A percentile compares a stretch with the other conserved stretches of the same genome.
These are phyloP conservation scores for Rhizophagus sp. DNA, from an alignment of 192 early-diverging fungal species.

Conservation along the genomic window DNA sequence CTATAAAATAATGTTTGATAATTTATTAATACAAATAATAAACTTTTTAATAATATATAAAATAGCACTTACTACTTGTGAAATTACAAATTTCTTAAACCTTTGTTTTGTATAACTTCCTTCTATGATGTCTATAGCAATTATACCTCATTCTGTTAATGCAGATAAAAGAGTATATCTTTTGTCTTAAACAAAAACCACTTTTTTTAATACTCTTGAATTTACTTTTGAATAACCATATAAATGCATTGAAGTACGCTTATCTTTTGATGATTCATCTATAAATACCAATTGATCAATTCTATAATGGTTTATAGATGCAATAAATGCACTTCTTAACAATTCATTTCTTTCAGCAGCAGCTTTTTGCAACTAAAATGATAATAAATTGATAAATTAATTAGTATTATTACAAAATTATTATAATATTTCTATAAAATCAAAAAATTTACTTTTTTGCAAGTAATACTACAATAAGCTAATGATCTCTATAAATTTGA, in stretches of 20 bases:
- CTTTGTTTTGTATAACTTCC: too few relatives aligned
- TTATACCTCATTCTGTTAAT: neutral
- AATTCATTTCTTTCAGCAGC: slow-evolving; percentile 1
- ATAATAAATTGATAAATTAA: neutral
- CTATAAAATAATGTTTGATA: too few relatives aligned
- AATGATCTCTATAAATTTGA: neutral
- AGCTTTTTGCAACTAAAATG: slow-evolving; percentile 13
- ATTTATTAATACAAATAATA: too few relatives aligned
- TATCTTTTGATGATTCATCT: slow-evolving; percentile 5
- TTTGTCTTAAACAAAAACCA: too few relatives aligned
- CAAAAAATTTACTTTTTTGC: slow-evolving; percentile 14
- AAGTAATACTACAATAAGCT: neutral
- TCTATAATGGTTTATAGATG: too few relatives aligned
- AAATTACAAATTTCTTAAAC: too few relatives aligned
- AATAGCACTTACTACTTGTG: too few relatives aligned
- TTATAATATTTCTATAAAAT: too few relatives aligned
- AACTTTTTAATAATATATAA: too few relatives aligned
- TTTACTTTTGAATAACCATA: slow-evolving; percentile 9
- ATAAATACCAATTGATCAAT: too few relatives aligned
- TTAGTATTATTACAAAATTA: neutral
- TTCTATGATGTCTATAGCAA: too few relatives aligned
- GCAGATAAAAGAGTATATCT: slow-evolving; percentile 7
- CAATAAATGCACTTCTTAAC: too few relatives aligned
- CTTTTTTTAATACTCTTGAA: neutral
- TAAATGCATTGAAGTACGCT: neutral